These are phyloP conservation scores for Lepidium sativum DNA, from an alignment of 345 rosid species.

Conservation along the genomic window DNA sequence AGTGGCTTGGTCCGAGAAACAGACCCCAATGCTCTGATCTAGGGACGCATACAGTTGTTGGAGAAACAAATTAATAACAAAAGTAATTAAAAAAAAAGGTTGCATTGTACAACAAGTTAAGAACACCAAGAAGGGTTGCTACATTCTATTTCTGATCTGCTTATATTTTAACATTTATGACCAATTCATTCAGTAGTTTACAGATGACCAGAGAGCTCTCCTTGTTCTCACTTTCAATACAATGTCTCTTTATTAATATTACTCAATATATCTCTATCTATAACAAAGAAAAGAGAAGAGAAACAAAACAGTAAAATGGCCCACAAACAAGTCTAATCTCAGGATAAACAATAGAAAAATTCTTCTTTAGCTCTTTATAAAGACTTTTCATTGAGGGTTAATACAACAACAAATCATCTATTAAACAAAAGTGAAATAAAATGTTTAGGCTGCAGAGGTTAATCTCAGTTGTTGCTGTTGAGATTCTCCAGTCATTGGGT, in stretches of 20 bases:
- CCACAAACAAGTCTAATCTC: background rate
- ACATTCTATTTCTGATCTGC: too few species aligned
- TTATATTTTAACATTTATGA: background rate
- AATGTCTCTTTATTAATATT: background rate
- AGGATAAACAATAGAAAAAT: background rate
- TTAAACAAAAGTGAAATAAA: background rate
- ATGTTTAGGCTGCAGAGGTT: constrained; percentile 18
- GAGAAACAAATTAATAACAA: too few species aligned
- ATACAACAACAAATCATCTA: background rate
- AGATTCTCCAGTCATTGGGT: constrained; percentile 21
- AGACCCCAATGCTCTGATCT: too few species aligned
- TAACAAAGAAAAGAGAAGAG: background rate
- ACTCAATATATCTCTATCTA: background rate
- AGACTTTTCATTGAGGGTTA: background rate
- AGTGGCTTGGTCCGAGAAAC: too few species aligned
- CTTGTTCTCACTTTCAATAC: background rate
- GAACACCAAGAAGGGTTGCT: too few species aligned
- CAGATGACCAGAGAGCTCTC: too few species aligned
- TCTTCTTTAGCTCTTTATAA: constrained; percentile 18
- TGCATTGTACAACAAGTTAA: too few species aligned
- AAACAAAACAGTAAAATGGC: background rate
- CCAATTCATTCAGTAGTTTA: background rate
- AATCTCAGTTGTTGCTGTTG: constrained; percentile 21
- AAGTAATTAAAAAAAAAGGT: too few species aligned
- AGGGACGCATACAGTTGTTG: too few species aligned